A percentile compares a stretch with the other conserved stretches of the same genome.
Evolutionary conservation across 2,329 filamentous ascomycete species (phyloP).

Genomic region (Beauveria sp.): DNA sequence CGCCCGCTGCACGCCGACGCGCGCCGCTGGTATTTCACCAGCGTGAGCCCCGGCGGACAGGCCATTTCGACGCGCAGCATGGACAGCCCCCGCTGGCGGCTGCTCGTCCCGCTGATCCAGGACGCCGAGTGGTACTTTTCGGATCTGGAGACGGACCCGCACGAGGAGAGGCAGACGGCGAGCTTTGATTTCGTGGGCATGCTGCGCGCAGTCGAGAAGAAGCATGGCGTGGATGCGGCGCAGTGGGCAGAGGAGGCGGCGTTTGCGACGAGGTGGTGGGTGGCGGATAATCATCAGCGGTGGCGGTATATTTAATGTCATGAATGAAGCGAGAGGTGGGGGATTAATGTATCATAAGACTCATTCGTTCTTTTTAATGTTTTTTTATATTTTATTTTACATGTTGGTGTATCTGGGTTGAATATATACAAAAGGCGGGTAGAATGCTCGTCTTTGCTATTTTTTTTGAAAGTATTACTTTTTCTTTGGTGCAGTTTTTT

Average conservation of each 20-base stretch:
- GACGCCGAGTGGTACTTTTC: constrained; percentile 26
- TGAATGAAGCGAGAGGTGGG: neutral
- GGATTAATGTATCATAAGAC: neutral
- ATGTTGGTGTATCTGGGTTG: too few relatives aligned
- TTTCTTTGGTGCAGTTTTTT: too few relatives aligned
- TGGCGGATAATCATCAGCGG: constrained; percentile 27
- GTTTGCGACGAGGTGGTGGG: constrained; percentile 28
- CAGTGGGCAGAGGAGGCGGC: constrained; percentile 27
- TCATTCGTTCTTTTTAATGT: neutral
- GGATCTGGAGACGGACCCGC: constrained; percentile 22
- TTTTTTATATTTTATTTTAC: neutral
- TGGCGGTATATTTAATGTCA: constrained; percentile 22
- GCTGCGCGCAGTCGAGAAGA: constrained; percentile 13
- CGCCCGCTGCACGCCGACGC: constrained; percentile 18
- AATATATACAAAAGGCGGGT: neutral
- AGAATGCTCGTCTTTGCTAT: neutral
- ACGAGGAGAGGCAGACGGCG: constrained; percentile 19
- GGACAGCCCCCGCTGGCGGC: constrained; percentile 20
- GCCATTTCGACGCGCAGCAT: constrained; percentile 26
- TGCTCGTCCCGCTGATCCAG: constrained; percentile 25
- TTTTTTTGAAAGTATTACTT: neutral
- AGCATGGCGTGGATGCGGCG: constrained; percentile 21
- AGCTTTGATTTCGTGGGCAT: constrained; percentile 8
- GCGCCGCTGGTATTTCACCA: constrained; percentile 25
- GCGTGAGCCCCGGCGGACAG: constrained; percentile 25